Base-by-base conservation (phyloP, 495 filamentous ascomycete genomes). In the Copromyces sp. region DNA sequence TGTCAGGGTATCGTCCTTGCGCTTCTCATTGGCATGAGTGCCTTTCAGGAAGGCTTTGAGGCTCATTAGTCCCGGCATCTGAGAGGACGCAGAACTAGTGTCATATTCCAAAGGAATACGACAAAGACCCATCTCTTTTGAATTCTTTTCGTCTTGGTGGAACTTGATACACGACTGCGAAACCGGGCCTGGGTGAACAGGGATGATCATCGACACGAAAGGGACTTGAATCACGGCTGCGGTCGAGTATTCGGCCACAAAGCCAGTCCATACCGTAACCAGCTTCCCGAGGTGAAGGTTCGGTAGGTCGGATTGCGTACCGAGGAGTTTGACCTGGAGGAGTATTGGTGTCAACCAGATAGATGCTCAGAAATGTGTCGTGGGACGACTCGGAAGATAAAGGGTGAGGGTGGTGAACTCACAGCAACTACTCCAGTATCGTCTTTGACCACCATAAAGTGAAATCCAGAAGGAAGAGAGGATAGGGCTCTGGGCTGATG, bases 401-500 rank as follows among this genome's bases (percentile, higher is more conserved):
- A 14, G 9, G 47, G 7, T 59, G 11, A 8, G 2, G 6, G 12
- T 32, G 24, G 14, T 2, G 37, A 29, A 73, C 81, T 41, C 77
- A 91, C 90, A 8, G 82, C 84, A 61, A 90, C 80, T 12, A 83
- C 84, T 5, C 86, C 90, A 32, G 84, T 85, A 70, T 88, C 81
- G 79, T 92, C 90, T 71, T 85, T 87, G 2, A 91, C 74, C 68
- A 86, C 81, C 20, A 90, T 71, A 42, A 86, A 86, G 59, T 89
- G 80, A 77, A 83, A 88, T 1, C 88, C 87, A 68, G 65, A 73
- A 9, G 75, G 72, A 32, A 76, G 80, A 20, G 53, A 17, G 53
- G 53, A 73, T 45, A 41, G 76, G 72, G 39, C 75, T 74, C 12
- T 71, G 68, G 40, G 59, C 75, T 39, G 80, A 65, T 65, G 78